Conservation (phyloP, 73 alveolate species). For the Tetrahymena borealis region DNA sequence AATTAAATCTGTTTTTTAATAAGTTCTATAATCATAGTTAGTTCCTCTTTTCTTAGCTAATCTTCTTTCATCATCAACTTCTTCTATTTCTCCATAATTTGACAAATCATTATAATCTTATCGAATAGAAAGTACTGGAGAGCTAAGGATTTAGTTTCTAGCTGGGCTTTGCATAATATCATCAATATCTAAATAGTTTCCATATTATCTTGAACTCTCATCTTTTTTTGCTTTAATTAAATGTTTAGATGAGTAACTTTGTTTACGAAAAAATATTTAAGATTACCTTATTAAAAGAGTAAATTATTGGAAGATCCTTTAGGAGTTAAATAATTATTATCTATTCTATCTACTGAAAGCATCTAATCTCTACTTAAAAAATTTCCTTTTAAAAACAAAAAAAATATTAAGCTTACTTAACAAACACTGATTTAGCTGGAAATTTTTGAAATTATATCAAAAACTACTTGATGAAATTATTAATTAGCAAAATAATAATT, state of each 20-base stretch:
- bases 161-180: not conserved
- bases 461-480: no score
- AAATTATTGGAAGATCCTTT: not conserved
- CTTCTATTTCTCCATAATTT: not conserved
- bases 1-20: not conserved
- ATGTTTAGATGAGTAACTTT: not conserved
- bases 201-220: not conserved
- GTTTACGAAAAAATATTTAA: not conserved
- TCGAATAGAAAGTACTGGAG: not conserved
- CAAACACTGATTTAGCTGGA: no score
- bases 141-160: not conserved
- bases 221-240: not conserved
- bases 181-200: not conserved
- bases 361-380: not conserved
- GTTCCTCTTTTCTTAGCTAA: not conserved
- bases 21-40: not conserved
- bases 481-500: no score
- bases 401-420: no score
- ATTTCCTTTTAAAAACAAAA: not conserved
- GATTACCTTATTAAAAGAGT: not conserved
- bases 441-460: no score
- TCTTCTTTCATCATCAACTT: not conserved
- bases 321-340: not conserved
- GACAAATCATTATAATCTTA: not conserved
- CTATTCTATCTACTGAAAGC: not conserved